These are phyloP conservation scores for Cylindrotheca fusiformis DNA, from an alignment of 108 stramenopile genomes.

Conservation along the genomic window DNA sequence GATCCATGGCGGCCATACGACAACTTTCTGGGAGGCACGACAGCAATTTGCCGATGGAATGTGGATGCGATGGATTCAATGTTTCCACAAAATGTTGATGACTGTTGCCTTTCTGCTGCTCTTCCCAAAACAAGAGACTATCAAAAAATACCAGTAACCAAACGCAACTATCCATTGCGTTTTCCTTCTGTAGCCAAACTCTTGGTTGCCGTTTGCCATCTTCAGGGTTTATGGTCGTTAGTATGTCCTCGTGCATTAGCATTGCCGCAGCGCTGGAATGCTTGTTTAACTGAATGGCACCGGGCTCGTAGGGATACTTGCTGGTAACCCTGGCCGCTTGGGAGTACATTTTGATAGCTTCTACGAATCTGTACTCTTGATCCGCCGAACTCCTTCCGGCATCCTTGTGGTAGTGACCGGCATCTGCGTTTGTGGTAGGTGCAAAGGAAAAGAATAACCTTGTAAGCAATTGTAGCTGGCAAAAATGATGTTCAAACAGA, in stretches of 20 bases:
- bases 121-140: constrained; percentile 50
- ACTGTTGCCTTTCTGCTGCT: constrained; percentile 5
- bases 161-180: constrained; percentile 37
- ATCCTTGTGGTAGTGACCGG: constrained; percentile 60
- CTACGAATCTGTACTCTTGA: constrained; percentile 49
- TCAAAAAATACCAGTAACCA: constrained; percentile 55
- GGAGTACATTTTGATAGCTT: constrained; percentile 42
- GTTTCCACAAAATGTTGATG: constrained; percentile 49
- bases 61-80: constrained; percentile 35
- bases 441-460: neutral
- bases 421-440: constrained; percentile 10
- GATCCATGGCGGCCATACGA: constrained; percentile 25
- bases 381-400: constrained; percentile 32
- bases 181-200: constrained; percentile 29
- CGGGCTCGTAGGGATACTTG: constrained; percentile 41
- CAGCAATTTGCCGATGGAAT: constrained; percentile 40
- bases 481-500: too few species aligned
- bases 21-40: constrained; percentile 24
- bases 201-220: constrained; percentile 11
- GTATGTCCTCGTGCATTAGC: constrained; percentile 44
- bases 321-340: constrained; percentile 46
- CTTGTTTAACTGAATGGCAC: constrained; percentile 47
- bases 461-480: neutral
- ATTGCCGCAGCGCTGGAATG: constrained; percentile 42
- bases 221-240: constrained; percentile 7